Evolutionary conservation across 495 filamentous ascomycete genomes (phyloP).

Genomic region (Penicillium goetzii): DNA sequence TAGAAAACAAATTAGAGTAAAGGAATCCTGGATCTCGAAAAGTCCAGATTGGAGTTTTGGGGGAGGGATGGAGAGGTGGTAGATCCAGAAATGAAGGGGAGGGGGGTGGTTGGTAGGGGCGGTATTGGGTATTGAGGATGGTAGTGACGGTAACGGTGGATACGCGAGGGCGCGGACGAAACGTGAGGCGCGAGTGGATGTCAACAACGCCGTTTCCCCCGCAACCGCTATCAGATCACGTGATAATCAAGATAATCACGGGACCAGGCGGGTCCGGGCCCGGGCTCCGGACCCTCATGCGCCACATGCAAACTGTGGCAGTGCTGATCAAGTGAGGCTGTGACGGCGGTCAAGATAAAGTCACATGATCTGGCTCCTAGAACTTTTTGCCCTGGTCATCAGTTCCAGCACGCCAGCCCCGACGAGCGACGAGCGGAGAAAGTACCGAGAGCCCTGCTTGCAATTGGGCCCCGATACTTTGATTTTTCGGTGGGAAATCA

Average conservation of each 20-base stretch:
- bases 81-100: conserved; percentile 37
- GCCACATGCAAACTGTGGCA: background rate
- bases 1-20: conserved; percentile 16
- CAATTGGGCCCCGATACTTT: conserved; percentile 8
- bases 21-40: conserved; percentile 9
- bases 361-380: conserved; percentile 22
- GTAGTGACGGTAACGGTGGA: conserved; percentile 27
- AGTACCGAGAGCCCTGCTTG: background rate
- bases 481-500: background rate
- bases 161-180: conserved; percentile 29
- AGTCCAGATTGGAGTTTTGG: background rate
- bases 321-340: background rate
- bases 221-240: conserved; percentile 12
- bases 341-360: background rate
- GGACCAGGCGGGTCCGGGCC: background rate
- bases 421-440: background rate
- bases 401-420: background rate
- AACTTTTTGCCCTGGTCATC: conserved; percentile 29
- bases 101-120: conserved; percentile 16
- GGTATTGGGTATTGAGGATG: conserved; percentile 19
- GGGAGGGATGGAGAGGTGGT: conserved; percentile 9
- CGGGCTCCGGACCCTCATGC: background rate
- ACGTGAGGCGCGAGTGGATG: conserved; percentile 25
- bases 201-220: conserved; percentile 28
- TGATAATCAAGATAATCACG: background rate